Conservation (phyloP, 2,329 filamentous ascomycete species). For the Fusarium penzigii region DNA sequence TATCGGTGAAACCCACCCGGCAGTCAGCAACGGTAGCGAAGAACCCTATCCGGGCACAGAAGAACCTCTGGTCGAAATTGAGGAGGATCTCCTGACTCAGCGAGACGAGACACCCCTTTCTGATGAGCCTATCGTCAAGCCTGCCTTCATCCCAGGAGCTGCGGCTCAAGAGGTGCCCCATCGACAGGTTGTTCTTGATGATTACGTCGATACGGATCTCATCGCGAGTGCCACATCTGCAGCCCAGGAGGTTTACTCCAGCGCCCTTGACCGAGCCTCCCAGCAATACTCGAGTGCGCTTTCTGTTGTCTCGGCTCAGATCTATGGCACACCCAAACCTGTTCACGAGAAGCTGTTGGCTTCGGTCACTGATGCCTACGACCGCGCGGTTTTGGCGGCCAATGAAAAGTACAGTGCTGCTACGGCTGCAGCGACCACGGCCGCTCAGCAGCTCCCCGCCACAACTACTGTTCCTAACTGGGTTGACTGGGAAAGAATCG, state of each 20-base stretch:
- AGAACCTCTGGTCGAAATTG: constrained; percentile 29
- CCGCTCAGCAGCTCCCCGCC: constrained; percentile 49
- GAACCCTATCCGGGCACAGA: constrained; percentile 28
- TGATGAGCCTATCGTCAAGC: constrained; percentile 42
- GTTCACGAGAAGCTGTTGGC: constrained; percentile 69
- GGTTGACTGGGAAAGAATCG: constrained; percentile 50
- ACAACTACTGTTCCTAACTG: constrained; percentile 42
- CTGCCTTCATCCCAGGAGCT: constrained; percentile 49
- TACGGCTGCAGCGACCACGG: constrained; percentile 52
- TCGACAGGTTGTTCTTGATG: constrained; percentile 51
- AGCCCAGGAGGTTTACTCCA: constrained; percentile 61
- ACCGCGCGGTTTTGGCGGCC: constrained; percentile 63
- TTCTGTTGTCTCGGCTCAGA: constrained; percentile 65
- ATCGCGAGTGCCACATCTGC: constrained; percentile 42
- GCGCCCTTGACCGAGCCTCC: constrained; percentile 66
- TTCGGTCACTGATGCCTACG: constrained; percentile 69
- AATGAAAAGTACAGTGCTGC: constrained; percentile 59
- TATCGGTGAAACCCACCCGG: constrained; percentile 22
- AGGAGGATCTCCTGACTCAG: constrained; percentile 24
- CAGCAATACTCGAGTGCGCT: constrained; percentile 68
- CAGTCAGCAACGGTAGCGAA: constrained; percentile 30
- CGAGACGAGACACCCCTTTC: constrained; percentile 26
- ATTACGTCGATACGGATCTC: constrained; percentile 41
- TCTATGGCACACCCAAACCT: constrained; percentile 69
- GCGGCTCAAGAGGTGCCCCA: constrained; percentile 52